Evolutionary conservation across 345 rosid species (phyloP), one percentile per base, ranked within the genome.

Genomic region (Syzygium aromaticum): DNA sequence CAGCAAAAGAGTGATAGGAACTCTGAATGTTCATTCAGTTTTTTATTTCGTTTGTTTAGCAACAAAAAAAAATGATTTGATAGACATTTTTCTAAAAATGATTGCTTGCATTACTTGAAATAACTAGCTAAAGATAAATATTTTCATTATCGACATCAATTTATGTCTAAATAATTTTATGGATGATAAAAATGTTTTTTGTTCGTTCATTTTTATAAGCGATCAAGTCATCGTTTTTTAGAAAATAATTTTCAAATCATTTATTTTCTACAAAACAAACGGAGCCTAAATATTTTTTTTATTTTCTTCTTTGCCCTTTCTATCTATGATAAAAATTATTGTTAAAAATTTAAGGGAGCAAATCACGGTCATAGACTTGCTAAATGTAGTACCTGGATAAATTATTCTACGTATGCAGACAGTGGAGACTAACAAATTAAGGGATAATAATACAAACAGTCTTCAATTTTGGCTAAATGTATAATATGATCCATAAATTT

Each of bases 141-240:
- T 54, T 54, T 54, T 54, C 23, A 54, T 54, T 54, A 22, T 22
- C 11, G 59, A 22, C 4, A 54, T 8, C 8, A 19, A 7, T 21
- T 54, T 54, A 21, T 54, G 8, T 19, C 9, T 7, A 19, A 6
- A 54, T 43, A n/a, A 6, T 27, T 1, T n/a, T 61, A 61, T n/a
- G 3, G 17, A 13, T 1, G 2, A 38, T 73, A 21, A 73, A 38
- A 73, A 9, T 38, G 10, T 15, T 33, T 21, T 10, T 8, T 8
- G 0, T 38, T 38, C 0, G 2, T 73, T 38, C 5, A 73, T 19
- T 33, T 19, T 73, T 9, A 9, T 11, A 73, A 73, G 14, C 0
- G 4, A 73, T 3, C 0, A 38, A 19, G 5, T 0, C 3, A 73
- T 38, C 0, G 1, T 10, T 33, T n/a, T 33, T 33, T 19, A 3